Evolutionary conservation across 2,329 filamentous ascomycete genomes (phyloP).

Genomic region (Penicillium sp.): DNA sequence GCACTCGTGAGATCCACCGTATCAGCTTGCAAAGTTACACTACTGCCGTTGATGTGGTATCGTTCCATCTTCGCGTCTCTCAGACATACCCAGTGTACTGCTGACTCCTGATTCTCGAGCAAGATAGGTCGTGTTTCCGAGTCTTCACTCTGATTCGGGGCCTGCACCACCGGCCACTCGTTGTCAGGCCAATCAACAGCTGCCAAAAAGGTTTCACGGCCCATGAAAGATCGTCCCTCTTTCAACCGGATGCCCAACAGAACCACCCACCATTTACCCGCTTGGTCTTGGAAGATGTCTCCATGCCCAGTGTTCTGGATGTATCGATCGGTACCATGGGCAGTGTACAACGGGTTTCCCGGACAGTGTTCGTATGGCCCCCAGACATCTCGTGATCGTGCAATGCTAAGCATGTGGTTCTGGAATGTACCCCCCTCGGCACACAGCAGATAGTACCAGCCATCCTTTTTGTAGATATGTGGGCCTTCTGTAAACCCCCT

Average conservation of each 20-base stretch:
- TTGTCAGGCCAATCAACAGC: conserved; percentile 2
- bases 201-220: conserved; percentile 9
- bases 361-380: conserved; percentile 46
- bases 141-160: neutral
- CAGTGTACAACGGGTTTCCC: conserved; percentile 45
- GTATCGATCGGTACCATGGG: conserved; percentile 40
- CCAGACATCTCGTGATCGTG: conserved; percentile 28
- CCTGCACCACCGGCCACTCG: conserved; percentile 5
- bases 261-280: conserved; percentile 56
- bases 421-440: conserved; percentile 31
- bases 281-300: conserved; percentile 56
- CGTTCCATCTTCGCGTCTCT: conserved; percentile 3
- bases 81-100: conserved; percentile 6
- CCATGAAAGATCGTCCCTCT: conserved; percentile 7
- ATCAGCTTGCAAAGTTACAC: neutral
- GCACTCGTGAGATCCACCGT: neutral
- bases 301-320: conserved; percentile 59
- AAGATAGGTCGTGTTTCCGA: neutral
- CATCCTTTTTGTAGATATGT: conserved; percentile 32
- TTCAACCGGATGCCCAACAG: conserved; percentile 33
- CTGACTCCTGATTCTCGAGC: neutral
- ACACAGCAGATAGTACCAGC: conserved; percentile 33
- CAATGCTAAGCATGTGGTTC: conserved; percentile 31
- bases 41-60: neutral
- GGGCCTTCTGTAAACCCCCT: conserved; percentile 27